Evolutionary conservation across 1,284 basidiomycete species (phyloP), one percentile per base, ranked within the genome.

Genomic region (Austroboletus rostrupii): DNA sequence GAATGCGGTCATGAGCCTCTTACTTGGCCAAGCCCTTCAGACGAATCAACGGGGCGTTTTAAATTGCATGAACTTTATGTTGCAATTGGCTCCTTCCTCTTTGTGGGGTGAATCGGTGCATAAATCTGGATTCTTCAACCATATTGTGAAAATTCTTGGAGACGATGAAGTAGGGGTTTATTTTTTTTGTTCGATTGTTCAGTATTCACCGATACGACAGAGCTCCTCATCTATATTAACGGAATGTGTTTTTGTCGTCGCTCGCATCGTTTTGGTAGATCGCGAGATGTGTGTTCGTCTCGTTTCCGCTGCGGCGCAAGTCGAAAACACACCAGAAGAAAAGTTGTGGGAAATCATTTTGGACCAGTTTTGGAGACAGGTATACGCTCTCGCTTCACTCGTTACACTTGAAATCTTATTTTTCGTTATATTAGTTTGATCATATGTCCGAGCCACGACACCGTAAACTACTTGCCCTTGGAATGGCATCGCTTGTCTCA

Each of bases 351-450:
- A 88, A 52, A 70, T 70, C 2, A 67, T 91, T 31, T 66, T 92
- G 47, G 84, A 90, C 58, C 84, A 87, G 53, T 91, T 88, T 85
- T 90, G 86, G 82, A 78, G 76, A 45, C 82, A 85, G 64, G 89
- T 87, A 62, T 58, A 71, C 68, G 2, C 7, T 41, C 16, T 13
- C 17, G 10, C 29, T 28, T 26, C 21, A 28, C 43, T 37, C 17
- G 17, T 37, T 37, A 12, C 16, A 20, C 12, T 31, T 31, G 4
- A 13, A n/a, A 40, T 9, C 39, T 49, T 21, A 52, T 49, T n/a
- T 40, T 29, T 33, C 45, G 45, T 20, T 20, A 33, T 43, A 36
- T 36, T 54, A 93, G 89, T 94, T 94, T 59, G 90, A 92, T 64
- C 85, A 83, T 64, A 90, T 90, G 80, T 83, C 79, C 47, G 90